Base-by-base conservation (phyloP, 23 red algal genomes). In the Gracilaria domingensis region DNA sequence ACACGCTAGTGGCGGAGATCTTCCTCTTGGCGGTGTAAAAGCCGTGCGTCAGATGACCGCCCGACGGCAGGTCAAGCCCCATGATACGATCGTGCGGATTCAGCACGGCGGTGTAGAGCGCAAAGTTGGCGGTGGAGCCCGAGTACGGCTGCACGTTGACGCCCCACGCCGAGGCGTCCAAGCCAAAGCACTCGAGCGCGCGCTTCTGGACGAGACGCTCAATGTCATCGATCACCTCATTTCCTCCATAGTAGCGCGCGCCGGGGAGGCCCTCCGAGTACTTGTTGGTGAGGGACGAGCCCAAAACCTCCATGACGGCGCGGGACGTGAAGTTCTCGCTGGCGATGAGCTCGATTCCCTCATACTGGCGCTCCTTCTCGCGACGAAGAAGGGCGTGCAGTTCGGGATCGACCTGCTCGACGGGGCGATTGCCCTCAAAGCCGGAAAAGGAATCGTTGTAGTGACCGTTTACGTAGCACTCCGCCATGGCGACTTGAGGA, bases 111-210 rank as follows among this genome's bases (percentile, higher is more conserved):
- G 97, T 99, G 70, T 96, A 99, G 7, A 95, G 60, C 0, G 97
- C 97, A 82, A 99, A 99, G 66, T 99, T 99, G 26, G 97, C 97
- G 60, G 97, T 90, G 39, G 97, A 99, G 18, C 97, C 97, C 17
- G 94, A 96, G 84, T 99, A 99, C 53, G 97, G 97, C 81, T 99
- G 97, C 40, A 99, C 97, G 80, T 99, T 99, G 75, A 99, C 97
- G 62, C 97, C 97, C 97, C 97, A 99, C 14, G 82, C 90, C 0
- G 53, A 48, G 0, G 84, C 66, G 21, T 87, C 28, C 28, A 99
- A 82, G 4, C 85, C 76, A 72, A 99, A 99, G 56, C 91, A 93
- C 70, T 92, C 94, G 45, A 99, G 93, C 18, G 97, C 97, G 18
- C 97, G 94, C 32, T 85, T 60, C 80, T 99, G 97, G 20, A 93